Conservation (phyloP, 306 rosid species). For the Pterocarpus santalinus region DNA sequence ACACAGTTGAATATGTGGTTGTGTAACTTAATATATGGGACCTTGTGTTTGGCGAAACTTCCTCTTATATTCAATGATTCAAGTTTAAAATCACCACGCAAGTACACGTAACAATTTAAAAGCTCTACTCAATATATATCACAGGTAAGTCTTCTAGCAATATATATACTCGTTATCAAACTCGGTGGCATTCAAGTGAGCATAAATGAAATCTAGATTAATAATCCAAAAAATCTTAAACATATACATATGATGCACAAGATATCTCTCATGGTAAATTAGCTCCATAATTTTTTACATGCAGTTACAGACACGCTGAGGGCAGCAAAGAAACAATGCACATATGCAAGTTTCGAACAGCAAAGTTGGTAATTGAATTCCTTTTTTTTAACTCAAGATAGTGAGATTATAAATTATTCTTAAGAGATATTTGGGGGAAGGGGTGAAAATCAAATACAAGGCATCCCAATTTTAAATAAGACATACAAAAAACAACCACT, state of each 20-base stretch:
- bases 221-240: neutral
- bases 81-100: neutral
- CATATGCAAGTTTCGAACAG: neutral
- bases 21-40: neutral
- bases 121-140: constrained; percentile 3
- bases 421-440: too few species aligned
- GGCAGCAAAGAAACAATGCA: neutral
- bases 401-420: too few species aligned
- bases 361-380: too few species aligned
- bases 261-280: neutral
- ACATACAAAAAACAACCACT: too few species aligned
- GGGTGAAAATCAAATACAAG: too few species aligned
- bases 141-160: neutral
- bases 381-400: too few species aligned
- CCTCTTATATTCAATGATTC: neutral
- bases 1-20: neutral
- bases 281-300: neutral
- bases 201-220: neutral
- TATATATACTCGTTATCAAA: neutral
- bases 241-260: neutral
- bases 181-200: neutral
- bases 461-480: too few species aligned
- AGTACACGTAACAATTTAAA: constrained; percentile 3
- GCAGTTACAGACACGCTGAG: neutral
- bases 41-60: neutral